A percentile compares a stretch with the other conserved stretches of the same genome.
phyloP scores from a whole-genome alignment of 2,329 filamentous ascomycete genomes.

The Didymellaceae sp. region DNA sequence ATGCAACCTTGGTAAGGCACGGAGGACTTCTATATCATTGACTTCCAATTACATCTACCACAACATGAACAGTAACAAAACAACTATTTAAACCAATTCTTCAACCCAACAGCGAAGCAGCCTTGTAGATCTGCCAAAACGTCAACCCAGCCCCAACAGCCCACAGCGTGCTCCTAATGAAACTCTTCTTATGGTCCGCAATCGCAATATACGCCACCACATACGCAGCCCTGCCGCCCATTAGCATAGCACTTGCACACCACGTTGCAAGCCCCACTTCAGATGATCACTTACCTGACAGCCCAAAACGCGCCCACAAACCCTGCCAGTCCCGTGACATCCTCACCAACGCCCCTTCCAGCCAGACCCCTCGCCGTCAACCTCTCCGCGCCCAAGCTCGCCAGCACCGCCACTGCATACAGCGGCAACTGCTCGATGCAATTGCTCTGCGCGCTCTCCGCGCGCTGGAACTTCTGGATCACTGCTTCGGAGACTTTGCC shows the following conservation, averaged over 20 bases:
- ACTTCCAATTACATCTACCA: too few species aligned
- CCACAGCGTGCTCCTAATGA: constrained; percentile 29
- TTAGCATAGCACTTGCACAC: background rate
- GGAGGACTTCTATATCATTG: too few species aligned
- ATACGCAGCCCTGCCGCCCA: constrained; percentile 17
- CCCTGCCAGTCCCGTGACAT: constrained; percentile 30
- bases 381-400: constrained; percentile 34
- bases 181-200: constrained; percentile 26
- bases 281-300: constrained; percentile 21
- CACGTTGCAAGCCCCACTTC: background rate
- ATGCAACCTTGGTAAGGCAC: too few species aligned
- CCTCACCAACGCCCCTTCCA: constrained; percentile 13
- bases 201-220: constrained; percentile 30
- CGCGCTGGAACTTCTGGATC: constrained; percentile 37
- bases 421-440: constrained; percentile 35
- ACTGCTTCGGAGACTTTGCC: constrained; percentile 36
- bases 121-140: constrained; percentile 33
- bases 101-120: constrained; percentile 23
- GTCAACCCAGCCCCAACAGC: constrained; percentile 20
- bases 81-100: too few species aligned
- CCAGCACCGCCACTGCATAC: constrained; percentile 32
- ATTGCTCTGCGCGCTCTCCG: constrained; percentile 35
- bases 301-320: constrained; percentile 29
- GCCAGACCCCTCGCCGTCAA: constrained; percentile 23
- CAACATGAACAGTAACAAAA: too few species aligned